Evolutionary conservation across 2,329 filamentous ascomycete species (phyloP).

Genomic region (Fusarium sp.): DNA sequence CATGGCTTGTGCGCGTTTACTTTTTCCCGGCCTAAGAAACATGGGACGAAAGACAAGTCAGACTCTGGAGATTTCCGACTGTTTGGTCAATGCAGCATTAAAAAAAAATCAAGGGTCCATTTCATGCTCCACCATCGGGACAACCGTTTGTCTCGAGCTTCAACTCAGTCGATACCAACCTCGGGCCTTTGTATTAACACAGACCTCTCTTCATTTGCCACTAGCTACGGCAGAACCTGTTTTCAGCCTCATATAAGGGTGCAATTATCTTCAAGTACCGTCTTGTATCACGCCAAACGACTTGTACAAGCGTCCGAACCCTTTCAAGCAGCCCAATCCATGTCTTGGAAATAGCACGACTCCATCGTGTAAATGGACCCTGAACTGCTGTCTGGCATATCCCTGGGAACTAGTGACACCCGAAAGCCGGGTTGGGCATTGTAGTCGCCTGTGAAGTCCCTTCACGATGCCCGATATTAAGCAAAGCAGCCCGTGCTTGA

Average conservation of each 20-base stretch:
- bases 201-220: slow-evolving; percentile 25
- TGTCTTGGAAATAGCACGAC: slow-evolving; percentile 23
- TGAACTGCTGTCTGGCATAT: slow-evolving; percentile 28
- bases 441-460: slow-evolving; percentile 2
- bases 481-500: slow-evolving; percentile 23
- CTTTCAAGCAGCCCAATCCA: slow-evolving; percentile 12
- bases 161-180: not conserved
- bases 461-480: slow-evolving; percentile 4
- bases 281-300: slow-evolving; percentile 31
- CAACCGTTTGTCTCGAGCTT: slow-evolving; percentile 1
- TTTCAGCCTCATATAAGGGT: slow-evolving; percentile 29
- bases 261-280: slow-evolving; percentile 16
- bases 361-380: slow-evolving; percentile 9
- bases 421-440: not conserved
- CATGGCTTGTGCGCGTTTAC: slow-evolving; percentile 38
- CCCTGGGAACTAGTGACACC: slow-evolving; percentile 13
- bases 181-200: slow-evolving; percentile 5
- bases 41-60: not conserved
- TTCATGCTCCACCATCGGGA: slow-evolving; percentile 19
- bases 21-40: slow-evolving; percentile 24
- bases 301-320: slow-evolving; percentile 6
- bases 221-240: slow-evolving; percentile 1
- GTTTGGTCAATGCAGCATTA: not conserved
- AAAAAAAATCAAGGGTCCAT: slow-evolving; percentile 31
- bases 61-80: slow-evolving; percentile 8